Evolutionary conservation across 1,139 yeast genomes (phyloP).

Genomic region (Candida tropicalis): DNA sequence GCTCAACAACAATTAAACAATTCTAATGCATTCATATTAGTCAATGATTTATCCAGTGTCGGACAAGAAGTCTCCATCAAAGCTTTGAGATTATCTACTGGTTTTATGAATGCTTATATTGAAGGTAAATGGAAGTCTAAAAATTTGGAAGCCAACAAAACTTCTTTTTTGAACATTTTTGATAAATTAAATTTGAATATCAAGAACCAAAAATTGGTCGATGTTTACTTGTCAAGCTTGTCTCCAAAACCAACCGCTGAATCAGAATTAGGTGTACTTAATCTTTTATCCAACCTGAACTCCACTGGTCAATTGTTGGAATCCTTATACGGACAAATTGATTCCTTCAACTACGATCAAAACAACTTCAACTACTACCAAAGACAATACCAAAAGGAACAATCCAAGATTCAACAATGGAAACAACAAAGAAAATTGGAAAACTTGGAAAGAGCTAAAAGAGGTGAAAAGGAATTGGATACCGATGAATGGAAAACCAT

Average conservation of each 20-base stretch:
- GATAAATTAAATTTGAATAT: slow-evolving; percentile 72
- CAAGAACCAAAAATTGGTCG: slow-evolving; percentile 54
- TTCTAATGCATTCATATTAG: slow-evolving; percentile 66
- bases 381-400: slow-evolving; percentile 74
- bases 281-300: slow-evolving; percentile 47
- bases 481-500: slow-evolving; percentile 68
- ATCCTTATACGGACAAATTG: slow-evolving; percentile 71
- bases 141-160: slow-evolving; percentile 58
- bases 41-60: slow-evolving; percentile 74
- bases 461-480: slow-evolving; percentile 58
- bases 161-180: slow-evolving; percentile 69
- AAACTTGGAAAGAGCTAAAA: slow-evolving; percentile 59
- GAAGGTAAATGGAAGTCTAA: slow-evolving; percentile 69
- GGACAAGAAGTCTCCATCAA: slow-evolving; percentile 65
- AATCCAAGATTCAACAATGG: slow-evolving; percentile 74
- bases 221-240: slow-evolving; percentile 36
- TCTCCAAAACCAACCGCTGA: slow-evolving; percentile 14
- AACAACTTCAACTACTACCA: slow-evolving; percentile 84
- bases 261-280: slow-evolving; percentile 42
- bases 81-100: slow-evolving; percentile 69
- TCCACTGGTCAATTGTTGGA: slow-evolving; percentile 59
- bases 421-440: slow-evolving; percentile 70
- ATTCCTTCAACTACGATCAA: slow-evolving; percentile 79
- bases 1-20: slow-evolving; percentile 65
- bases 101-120: slow-evolving; percentile 59